These are phyloP conservation scores for Diplodia mutila DNA, from an alignment of 2,329 filamentous ascomycete genomes.

Conservation along the genomic window DNA sequence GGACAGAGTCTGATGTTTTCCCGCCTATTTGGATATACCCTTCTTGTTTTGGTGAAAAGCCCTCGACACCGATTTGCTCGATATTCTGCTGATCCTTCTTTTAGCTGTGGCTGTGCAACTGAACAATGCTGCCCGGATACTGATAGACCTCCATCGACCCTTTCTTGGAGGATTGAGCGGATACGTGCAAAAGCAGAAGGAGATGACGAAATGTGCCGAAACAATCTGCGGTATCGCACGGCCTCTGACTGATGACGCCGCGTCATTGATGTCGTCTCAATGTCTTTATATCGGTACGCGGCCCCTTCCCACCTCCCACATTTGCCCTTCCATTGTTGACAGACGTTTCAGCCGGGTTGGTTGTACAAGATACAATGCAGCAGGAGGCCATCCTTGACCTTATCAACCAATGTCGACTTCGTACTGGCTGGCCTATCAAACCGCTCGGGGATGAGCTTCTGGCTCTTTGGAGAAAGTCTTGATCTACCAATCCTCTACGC, in stretches of 20 bases:
- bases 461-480: constrained; percentile 6
- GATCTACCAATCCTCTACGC: constrained; percentile 34
- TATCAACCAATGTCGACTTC: constrained; percentile 5
- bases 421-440: constrained; percentile 19
- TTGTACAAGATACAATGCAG: neutral
- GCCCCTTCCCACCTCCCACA: neutral
- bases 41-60: constrained; percentile 44
- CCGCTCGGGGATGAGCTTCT: constrained; percentile 4
- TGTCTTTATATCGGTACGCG: constrained; percentile 23
- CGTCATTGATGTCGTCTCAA: constrained; percentile 25
- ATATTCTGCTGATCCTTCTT: constrained; percentile 18
- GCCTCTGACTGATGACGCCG: constrained; percentile 21
- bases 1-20: constrained; percentile 37
- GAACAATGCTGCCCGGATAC: constrained; percentile 57
- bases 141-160: constrained; percentile 58
- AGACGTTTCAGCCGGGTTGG: neutral
- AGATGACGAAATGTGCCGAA: constrained; percentile 52
- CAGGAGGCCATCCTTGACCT: constrained; percentile 7
- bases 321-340: neutral
- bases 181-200: constrained; percentile 50
- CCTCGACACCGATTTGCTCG: no score
- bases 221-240: constrained; percentile 29
- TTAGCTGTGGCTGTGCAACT: constrained; percentile 55
- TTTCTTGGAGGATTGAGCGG: constrained; percentile 55
- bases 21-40: constrained; percentile 57